These are phyloP conservation scores for Hericium coralloides DNA, from an alignment of 768 basidiomycete genomes.

Conservation along the genomic window DNA sequence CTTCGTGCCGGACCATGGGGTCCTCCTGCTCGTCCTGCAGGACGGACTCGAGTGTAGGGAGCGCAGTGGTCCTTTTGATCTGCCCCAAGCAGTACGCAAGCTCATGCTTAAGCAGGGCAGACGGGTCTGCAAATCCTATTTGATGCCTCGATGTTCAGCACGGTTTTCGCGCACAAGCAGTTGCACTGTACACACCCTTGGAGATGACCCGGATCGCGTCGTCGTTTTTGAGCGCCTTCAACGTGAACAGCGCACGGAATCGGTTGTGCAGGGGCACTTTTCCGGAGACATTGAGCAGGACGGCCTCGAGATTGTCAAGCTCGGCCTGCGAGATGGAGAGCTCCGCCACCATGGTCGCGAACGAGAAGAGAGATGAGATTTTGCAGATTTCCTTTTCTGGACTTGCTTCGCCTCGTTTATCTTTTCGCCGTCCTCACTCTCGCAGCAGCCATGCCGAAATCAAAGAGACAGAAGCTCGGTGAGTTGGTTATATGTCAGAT, in stretches of 20 bases:
- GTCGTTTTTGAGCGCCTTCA: conserved; percentile 75
- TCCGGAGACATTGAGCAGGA: conserved; percentile 70
- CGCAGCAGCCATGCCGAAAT: conserved; percentile 60
- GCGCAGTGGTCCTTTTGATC: conserved; percentile 62
- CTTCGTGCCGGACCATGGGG: conserved; percentile 98
- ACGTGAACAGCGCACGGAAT: conserved; percentile 86
- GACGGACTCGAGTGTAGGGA: conserved; percentile 72
- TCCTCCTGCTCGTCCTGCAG: conserved; percentile 65
- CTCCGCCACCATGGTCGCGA: conserved; percentile 11
- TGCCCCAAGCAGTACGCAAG: conserved; percentile 96
- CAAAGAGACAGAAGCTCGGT: conserved; percentile 87
- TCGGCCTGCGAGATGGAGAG: conserved; percentile 36
- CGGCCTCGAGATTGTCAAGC: conserved; percentile 60
- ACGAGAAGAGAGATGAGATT: background rate
- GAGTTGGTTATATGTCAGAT: conserved; percentile 21
- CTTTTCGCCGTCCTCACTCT: conserved; percentile 14
- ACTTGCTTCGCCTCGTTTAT: conserved; percentile 17
- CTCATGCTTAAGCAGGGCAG: conserved; percentile 92
- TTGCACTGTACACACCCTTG: conserved; percentile 41
- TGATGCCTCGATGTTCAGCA: background rate
- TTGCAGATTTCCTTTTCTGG: conserved; percentile 9
- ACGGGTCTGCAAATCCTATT: conserved; percentile 76
- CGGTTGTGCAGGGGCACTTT: conserved; percentile 74
- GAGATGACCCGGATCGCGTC: conserved; percentile 81
- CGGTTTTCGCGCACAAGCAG: conserved; percentile 7